Base-by-base conservation (phyloP, 1,284 basidiomycete species). In the Malassezia vespertilionis region DNA sequence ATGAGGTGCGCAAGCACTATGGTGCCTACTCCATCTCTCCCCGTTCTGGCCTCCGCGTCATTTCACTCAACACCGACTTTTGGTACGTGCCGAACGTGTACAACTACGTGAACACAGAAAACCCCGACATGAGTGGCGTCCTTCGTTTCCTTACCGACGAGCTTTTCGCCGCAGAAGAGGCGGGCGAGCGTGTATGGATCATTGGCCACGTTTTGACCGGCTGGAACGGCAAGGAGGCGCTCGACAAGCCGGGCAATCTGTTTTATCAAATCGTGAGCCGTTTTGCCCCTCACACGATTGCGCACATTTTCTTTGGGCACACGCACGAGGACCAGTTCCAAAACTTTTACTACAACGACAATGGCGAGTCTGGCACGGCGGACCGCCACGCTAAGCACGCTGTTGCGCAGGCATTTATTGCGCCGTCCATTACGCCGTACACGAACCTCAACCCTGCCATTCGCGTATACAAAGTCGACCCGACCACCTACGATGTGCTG, bases 221-320 rank as follows among this genome's bases (percentile, higher is more conserved):
- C 14, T 86, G 84, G 72, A 79, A 2, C 60, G 63, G 63, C 22
- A 72, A 80, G 81, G 69, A 86, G 81, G 81, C 83, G 53, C 56
- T 75, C 48, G 46, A 40, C 50, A 57, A 59, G 44, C 54, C 57
- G 10, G 61, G 62, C 0, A 61, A 64, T 45, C 57, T 61, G 40
- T 52, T 59, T 43, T 53, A 65, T 44, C 53, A 58, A 49, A 86
- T 84, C 47, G 81, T 87, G 41, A 83, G 85, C 61, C 79, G 84
- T 14, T 87, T 79, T 69, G 47, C 47, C 10, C 76, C 76, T 12
- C 82, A 85, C 63, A 82, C 85, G 44, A 82, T 86, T 50, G 81
- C 82, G 24, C 81, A 82, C 80, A 57, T 85, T 36, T 85, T 86
- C 74, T 85, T 77, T 60, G 84, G 84, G 2, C 84, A 86, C 65